phyloP scores from a whole-genome alignment of 2,329 filamentous ascomycete species.

The Fusarium succisae region DNA sequence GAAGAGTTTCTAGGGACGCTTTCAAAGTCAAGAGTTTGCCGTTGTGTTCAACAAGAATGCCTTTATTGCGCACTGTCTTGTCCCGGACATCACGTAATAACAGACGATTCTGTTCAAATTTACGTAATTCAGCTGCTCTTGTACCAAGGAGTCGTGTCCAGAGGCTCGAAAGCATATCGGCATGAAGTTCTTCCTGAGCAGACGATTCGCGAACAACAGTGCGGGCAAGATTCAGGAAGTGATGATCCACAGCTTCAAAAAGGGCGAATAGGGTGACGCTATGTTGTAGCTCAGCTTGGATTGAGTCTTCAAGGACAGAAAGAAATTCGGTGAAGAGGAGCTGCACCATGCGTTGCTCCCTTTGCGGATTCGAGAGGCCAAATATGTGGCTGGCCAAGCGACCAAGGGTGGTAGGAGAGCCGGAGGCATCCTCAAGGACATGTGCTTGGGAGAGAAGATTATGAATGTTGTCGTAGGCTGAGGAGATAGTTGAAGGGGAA shows the following conservation, averaged over 20 bases:
- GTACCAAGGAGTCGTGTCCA: slow-evolving; percentile 88
- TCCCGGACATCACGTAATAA: slow-evolving; percentile 81
- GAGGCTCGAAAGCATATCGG: slow-evolving; percentile 81
- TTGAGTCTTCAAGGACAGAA: slow-evolving; percentile 86
- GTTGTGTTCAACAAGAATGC: slow-evolving; percentile 86
- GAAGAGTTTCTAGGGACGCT: slow-evolving; percentile 84
- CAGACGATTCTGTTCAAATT: slow-evolving; percentile 90
- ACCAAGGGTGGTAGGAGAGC: slow-evolving; percentile 74
- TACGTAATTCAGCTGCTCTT: slow-evolving; percentile 78
- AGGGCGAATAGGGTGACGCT: slow-evolving; percentile 83
- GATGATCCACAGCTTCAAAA: slow-evolving; percentile 91
- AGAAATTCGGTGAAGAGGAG: slow-evolving; percentile 88
- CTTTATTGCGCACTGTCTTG: slow-evolving; percentile 88
- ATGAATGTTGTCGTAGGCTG: slow-evolving; percentile 85
- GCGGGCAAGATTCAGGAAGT: slow-evolving; percentile 88
- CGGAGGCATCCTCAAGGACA: slow-evolving; percentile 63
- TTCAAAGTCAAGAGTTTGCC: slow-evolving; percentile 84
- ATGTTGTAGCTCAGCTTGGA: slow-evolving; percentile 83
- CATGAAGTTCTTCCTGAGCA: slow-evolving; percentile 81
- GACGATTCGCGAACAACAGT: slow-evolving; percentile 85
- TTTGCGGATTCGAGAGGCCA: slow-evolving; percentile 82
- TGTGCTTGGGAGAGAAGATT: slow-evolving; percentile 74
- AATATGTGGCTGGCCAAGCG: slow-evolving; percentile 76
- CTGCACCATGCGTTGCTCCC: slow-evolving; percentile 81
- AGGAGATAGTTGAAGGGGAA: slow-evolving; percentile 66